Conservation (phyloP, 768 basidiomycete species). For the Hygrocybe coccinea region DNA sequence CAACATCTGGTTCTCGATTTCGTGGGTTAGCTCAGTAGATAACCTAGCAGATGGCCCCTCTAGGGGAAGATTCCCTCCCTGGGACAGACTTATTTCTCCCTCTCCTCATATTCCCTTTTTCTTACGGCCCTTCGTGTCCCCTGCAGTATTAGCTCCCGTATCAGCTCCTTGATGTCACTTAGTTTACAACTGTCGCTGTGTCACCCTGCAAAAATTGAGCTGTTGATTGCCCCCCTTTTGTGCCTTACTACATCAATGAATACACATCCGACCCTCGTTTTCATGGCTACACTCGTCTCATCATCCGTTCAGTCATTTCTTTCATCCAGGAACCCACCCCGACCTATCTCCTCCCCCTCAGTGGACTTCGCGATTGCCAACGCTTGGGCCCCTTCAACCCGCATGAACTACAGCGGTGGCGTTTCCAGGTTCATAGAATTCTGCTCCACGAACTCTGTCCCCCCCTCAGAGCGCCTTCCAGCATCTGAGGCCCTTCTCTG, state of each 20-base stretch:
- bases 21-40: constrained; percentile 22
- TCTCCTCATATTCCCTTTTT: background rate
- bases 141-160: background rate
- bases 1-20: constrained; percentile 24
- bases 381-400: constrained; percentile 1
- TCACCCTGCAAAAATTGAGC: too few relatives aligned
- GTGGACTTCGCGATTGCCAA: background rate
- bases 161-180: background rate
- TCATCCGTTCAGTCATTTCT: background rate
- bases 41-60: constrained; percentile 22
- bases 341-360: background rate
- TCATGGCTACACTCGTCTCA: background rate
- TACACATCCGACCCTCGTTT: too few relatives aligned
- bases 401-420: background rate
- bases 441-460: background rate
- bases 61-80: background rate
- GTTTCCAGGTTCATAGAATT: background rate
- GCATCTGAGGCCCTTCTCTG: constrained; percentile 26
- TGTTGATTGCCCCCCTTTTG: too few relatives aligned
- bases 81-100: background rate
- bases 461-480: constrained; percentile 14
- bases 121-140: background rate
- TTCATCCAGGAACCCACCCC: background rate
- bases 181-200: background rate
- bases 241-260: too few relatives aligned